A percentile compares a stretch with the other conserved stretches of the same genome.
Evolutionary conservation across 345 rosid species (phyloP).

Genomic region (Lumnitzera racemosa): DNA sequence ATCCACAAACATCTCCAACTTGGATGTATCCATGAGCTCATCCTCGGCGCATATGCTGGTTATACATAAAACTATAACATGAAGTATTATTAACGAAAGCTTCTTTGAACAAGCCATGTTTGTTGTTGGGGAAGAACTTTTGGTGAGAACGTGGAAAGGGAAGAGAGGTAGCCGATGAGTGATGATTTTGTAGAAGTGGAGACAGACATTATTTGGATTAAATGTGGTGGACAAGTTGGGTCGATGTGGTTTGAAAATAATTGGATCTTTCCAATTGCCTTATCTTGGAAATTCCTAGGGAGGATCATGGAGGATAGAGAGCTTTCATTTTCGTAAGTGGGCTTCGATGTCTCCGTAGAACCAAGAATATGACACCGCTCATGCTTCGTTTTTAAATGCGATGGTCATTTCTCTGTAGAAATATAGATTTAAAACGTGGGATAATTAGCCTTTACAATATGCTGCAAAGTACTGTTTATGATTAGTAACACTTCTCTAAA

Average conservation of each 20-base stretch:
- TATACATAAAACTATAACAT: not conserved
- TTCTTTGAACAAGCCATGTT: not conserved
- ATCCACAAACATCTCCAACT: slow-evolving; percentile 71
- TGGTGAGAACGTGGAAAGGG: not conserved
- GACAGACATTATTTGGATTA: too few relatives aligned
- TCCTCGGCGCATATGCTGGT: slow-evolving; percentile 25
- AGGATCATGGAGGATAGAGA: not conserved
- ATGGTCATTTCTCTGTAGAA: too few relatives aligned
- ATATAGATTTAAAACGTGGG: too few relatives aligned
- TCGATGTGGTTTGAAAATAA: too few relatives aligned
- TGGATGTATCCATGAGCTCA: slow-evolving; percentile 19
- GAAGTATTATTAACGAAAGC: not conserved
- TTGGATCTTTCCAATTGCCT: too few relatives aligned
- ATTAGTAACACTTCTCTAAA: too few relatives aligned
- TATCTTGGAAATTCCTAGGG: not conserved
- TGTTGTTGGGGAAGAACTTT: not conserved
- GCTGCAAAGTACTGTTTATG: too few relatives aligned
- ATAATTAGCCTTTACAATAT: too few relatives aligned
- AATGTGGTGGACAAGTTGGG: too few relatives aligned
- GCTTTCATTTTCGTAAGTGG: not conserved
- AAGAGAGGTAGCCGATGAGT: not conserved
- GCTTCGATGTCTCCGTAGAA: slow-evolving; percentile 2
- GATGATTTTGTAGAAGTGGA: too few relatives aligned
- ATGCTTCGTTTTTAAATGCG: too few relatives aligned
- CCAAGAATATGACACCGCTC: not conserved